phyloP scores from a whole-genome alignment of 371 early-diverging fungal species.

The Rhizomucor miehei region DNA sequence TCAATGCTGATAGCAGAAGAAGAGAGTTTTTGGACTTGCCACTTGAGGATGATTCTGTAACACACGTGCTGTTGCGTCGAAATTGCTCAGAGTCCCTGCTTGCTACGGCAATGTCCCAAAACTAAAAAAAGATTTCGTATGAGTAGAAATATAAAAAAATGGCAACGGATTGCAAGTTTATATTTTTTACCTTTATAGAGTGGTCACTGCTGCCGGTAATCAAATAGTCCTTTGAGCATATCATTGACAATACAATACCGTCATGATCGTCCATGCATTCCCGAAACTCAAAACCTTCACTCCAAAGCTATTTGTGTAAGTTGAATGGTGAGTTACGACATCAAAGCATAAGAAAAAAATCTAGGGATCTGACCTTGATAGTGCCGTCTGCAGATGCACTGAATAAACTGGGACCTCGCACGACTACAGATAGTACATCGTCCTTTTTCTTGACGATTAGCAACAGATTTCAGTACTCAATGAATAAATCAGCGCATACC shows the following conservation, averaged over 20 bases:
- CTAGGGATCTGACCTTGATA: slow-evolving; percentile 51
- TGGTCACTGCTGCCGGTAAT: slow-evolving; percentile 73
- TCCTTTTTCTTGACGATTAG: slow-evolving; percentile 29
- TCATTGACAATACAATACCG: slow-evolving; percentile 66
- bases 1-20: neutral
- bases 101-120: slow-evolving; percentile 33
- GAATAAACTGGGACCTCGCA: slow-evolving; percentile 50
- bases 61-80: slow-evolving; percentile 18
- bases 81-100: slow-evolving; percentile 20
- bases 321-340: neutral
- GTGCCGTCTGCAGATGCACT: slow-evolving; percentile 78
- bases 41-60: slow-evolving; percentile 25
- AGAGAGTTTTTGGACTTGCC: slow-evolving; percentile 6
- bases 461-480: neutral
- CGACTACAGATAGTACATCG: slow-evolving; percentile 64
- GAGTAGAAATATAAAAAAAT: too few relatives aligned
- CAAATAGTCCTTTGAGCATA: slow-evolving; percentile 53
- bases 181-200: slow-evolving; percentile 64
- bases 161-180: too few relatives aligned
- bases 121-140: slow-evolving; percentile 9
- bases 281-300: slow-evolving; percentile 60
- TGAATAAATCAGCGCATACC: slow-evolving; percentile 25
- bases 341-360: neutral
- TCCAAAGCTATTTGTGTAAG: slow-evolving; percentile 68
- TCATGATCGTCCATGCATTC: slow-evolving; percentile 60